Percentiles rank a stretch among this genome's conserved stretches.
Conservation (phyloP, 306 rosid species). For the Vigna reflexopilosa region DNA sequence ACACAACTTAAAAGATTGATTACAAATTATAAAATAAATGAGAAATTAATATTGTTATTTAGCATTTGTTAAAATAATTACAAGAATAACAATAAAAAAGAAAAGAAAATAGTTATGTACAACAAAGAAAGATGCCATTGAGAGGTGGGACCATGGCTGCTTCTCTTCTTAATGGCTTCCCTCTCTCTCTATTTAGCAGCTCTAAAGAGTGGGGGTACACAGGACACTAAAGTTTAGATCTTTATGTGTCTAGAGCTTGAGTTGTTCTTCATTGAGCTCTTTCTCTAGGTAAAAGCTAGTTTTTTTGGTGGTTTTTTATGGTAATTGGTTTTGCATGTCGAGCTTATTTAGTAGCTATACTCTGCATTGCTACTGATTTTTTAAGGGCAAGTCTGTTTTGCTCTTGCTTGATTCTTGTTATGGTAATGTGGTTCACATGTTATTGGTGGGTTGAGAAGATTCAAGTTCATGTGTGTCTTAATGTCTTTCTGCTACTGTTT, state of each 20-base stretch:
- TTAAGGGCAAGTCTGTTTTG: conserved; percentile 10
- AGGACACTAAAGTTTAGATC: background rate
- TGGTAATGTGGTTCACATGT: conserved; percentile 17
- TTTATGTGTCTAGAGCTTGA: background rate
- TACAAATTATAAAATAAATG: too few species aligned
- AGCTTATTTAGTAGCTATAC: conserved; percentile 3
- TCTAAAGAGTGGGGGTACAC: background rate
- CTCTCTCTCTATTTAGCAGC: background rate
- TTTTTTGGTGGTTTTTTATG: background rate
- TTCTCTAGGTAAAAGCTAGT: background rate
- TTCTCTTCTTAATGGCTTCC: background rate
- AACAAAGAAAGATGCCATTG: background rate
- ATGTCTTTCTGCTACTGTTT: conserved; percentile 4
- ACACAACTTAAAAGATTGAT: too few species aligned
- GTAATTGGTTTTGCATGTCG: background rate
- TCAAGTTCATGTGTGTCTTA: background rate
- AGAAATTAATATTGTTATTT: background rate
- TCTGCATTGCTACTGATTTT: background rate
- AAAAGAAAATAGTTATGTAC: background rate
- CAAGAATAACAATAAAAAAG: too few species aligned
- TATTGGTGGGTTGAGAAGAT: background rate
- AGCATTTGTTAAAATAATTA: background rate
- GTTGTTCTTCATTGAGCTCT: background rate
- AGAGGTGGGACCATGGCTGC: conserved; percentile 18
- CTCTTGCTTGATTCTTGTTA: conserved; percentile 8